Conservation (phyloP, 495 filamentous ascomycete species). For the Annulohypoxylon nitens region DNA sequence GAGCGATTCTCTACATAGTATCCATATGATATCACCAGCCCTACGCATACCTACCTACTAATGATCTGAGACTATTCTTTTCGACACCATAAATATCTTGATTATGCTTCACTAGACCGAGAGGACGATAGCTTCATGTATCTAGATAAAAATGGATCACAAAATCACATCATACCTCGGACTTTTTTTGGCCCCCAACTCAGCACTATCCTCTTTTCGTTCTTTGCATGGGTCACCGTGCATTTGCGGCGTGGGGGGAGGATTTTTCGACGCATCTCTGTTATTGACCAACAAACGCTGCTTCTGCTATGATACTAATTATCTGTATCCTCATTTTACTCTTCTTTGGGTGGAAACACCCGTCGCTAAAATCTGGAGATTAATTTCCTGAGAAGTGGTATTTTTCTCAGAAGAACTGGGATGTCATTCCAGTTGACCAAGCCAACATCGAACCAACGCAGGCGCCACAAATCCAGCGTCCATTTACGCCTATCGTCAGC, state of each 20-base stretch:
- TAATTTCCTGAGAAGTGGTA: not conserved
- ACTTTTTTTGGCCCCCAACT: not conserved
- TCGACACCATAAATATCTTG: too few relatives aligned
- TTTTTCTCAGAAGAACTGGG: not conserved
- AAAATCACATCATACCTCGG: not conserved
- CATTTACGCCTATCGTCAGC: not conserved
- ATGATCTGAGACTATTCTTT: not conserved
- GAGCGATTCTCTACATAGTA: not conserved
- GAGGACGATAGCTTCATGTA: too few relatives aligned
- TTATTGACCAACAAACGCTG: not conserved
- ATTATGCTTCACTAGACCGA: not conserved
- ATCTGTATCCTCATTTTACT: not conserved
- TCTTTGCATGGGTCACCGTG: not conserved
- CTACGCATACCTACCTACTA: not conserved
- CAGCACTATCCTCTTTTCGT: not conserved
- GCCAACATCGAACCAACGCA: not conserved
- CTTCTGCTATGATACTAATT: not conserved
- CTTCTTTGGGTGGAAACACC: not conserved
- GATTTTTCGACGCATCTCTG: not conserved
- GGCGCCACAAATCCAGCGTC: slow-evolving; percentile 3
- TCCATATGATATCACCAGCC: not conserved
- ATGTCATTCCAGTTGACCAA: not conserved
- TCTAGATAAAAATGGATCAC: not conserved
- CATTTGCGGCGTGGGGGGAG: not conserved
- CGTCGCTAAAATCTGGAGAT: not conserved